Conservation (phyloP, 192 early-diverging fungal genomes). For the Gigaspora rosea region DNA sequence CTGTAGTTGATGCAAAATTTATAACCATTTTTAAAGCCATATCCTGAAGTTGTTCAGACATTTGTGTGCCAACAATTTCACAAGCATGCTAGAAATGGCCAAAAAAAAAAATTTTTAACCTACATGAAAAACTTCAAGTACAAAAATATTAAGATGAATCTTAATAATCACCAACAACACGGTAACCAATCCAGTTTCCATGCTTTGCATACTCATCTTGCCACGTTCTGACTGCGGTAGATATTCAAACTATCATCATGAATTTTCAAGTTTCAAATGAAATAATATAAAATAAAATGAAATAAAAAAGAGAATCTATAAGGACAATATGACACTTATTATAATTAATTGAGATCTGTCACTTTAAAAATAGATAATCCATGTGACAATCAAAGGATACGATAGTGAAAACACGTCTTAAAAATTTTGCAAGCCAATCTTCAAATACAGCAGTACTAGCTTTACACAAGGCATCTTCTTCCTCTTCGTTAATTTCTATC, state of each 20-base stretch:
- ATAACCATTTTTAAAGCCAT: constrained; percentile 61
- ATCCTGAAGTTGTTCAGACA: constrained; percentile 64
- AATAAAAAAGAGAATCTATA: neutral
- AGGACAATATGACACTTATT: neutral
- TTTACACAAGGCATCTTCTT: constrained; percentile 69
- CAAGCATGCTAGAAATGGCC: constrained; percentile 54
- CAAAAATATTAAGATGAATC: too few relatives aligned
- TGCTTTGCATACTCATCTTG: constrained; percentile 41
- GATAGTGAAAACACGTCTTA: constrained; percentile 75
- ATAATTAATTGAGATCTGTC: too few relatives aligned
- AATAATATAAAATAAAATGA: too few relatives aligned
- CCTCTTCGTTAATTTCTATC: constrained; percentile 53
- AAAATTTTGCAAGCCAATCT: constrained; percentile 82
- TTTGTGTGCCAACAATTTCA: constrained; percentile 68
- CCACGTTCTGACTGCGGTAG: constrained; percentile 65
- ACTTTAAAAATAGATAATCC: too few relatives aligned
- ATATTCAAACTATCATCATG: constrained; percentile 67
- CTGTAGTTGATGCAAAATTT: constrained; percentile 57
- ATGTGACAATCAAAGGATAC: constrained; percentile 39
- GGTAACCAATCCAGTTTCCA: constrained; percentile 52
- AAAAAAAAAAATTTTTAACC: neutral
- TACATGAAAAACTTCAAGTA: neutral
- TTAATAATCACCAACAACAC: constrained; percentile 45
- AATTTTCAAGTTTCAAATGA: neutral
- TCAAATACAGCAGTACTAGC: constrained; percentile 83